phyloP scores from a whole-genome alignment of 345 rosid species.

The Syzygium aqueum region DNA sequence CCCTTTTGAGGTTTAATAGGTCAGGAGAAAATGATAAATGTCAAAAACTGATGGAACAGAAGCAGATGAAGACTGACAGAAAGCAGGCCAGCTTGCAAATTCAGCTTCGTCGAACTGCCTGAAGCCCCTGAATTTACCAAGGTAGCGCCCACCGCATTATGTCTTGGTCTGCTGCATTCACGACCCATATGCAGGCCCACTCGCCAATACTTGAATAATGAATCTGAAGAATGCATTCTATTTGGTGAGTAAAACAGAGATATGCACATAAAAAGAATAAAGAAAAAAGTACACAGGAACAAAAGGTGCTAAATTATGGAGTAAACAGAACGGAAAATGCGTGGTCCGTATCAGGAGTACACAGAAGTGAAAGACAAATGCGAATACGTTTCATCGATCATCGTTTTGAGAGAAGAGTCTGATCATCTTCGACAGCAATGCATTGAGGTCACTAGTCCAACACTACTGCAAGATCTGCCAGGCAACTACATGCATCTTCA shows the following conservation, averaged over 20 bases:
- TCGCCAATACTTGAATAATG: not conserved
- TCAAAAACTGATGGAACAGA: conserved; percentile 16
- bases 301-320: not conserved
- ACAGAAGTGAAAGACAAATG: not conserved
- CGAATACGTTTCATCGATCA: not conserved
- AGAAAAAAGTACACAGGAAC: not conserved
- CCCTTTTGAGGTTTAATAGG: not conserved
- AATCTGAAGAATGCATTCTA: not conserved
- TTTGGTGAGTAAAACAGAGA: not conserved
- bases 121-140: conserved; percentile 37
- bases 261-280: not conserved
- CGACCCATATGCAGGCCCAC: not conserved
- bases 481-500: not conserved
- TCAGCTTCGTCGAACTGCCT: conserved; percentile 30
- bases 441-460: not conserved
- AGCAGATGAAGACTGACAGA: not conserved
- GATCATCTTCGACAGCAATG: not conserved
- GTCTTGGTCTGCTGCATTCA: not conserved
- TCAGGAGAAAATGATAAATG: conserved; percentile 8
- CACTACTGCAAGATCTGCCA: not conserved
- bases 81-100: not conserved
- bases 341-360: not conserved
- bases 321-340: not conserved
- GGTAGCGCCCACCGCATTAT: not conserved
- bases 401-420: not conserved